A percentile compares a stretch with the other conserved stretches of the same genome.
Conservation (phyloP, 257 asterid species). For the Cordia subcordata region DNA sequence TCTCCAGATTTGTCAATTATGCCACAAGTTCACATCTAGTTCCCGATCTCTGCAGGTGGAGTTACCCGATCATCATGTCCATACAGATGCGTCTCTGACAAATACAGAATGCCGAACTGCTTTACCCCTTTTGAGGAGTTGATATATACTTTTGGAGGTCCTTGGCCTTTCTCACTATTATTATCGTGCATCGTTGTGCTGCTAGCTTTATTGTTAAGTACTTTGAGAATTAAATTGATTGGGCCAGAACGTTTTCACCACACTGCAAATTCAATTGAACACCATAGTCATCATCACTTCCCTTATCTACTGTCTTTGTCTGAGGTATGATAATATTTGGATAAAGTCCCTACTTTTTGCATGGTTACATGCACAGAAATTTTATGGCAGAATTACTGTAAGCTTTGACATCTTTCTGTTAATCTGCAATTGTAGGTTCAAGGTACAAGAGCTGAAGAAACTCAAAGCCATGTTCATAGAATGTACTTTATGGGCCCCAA, state of each 20-base stretch:
- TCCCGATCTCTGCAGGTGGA: slow-evolving; percentile 64
- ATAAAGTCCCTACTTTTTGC: not conserved
- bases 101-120: slow-evolving; percentile 79
- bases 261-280: slow-evolving; percentile 51
- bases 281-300: slow-evolving; percentile 63
- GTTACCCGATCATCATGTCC: slow-evolving; percentile 74
- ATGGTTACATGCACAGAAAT: slow-evolving; percentile 4
- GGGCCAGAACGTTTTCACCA: slow-evolving; percentile 64
- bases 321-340: slow-evolving; percentile 51
- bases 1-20: slow-evolving; percentile 4
- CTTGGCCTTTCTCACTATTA: slow-evolving; percentile 76
- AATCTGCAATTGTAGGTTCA: slow-evolving; percentile 53
- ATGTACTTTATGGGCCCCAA: slow-evolving; percentile 97
- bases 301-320: slow-evolving; percentile 94
- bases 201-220: slow-evolving; percentile 58
- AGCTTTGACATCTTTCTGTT: slow-evolving; percentile 1
- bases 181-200: slow-evolving; percentile 60
- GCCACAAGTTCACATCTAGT: slow-evolving; percentile 16
- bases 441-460: slow-evolving; percentile 80
- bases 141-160: slow-evolving; percentile 88
- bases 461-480: slow-evolving; percentile 87
- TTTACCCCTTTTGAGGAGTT: slow-evolving; percentile 93
- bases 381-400: slow-evolving; percentile 6
- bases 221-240: slow-evolving; percentile 69
- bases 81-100: slow-evolving; percentile 73